Evolutionary conservation across 1,139 yeast genomes (phyloP).

Genomic region (Hyphopichia wangnamkhiaoensis): DNA sequence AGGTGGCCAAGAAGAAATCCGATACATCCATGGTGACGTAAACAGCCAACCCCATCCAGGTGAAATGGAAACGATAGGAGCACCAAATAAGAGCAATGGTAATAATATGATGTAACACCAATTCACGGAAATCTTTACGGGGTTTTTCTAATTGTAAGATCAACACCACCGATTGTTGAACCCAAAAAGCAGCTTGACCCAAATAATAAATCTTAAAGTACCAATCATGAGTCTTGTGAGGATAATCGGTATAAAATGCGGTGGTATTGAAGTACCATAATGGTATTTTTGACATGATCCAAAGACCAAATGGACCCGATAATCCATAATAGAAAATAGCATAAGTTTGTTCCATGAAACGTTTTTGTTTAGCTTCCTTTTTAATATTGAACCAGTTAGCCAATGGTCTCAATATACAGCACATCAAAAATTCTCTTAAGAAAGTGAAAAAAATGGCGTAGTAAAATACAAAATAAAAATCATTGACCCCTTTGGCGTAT

Average conservation of each 20-base stretch:
- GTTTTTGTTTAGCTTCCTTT: slow-evolving; percentile 59
- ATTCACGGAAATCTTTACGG: slow-evolving; percentile 87
- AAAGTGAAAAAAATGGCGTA: slow-evolving; percentile 89
- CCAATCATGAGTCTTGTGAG: slow-evolving; percentile 75
- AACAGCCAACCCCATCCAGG: slow-evolving; percentile 90
- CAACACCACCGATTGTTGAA: slow-evolving; percentile 86
- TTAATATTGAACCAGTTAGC: slow-evolving; percentile 57
- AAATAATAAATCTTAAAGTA: slow-evolving; percentile 80
- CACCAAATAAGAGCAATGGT: slow-evolving; percentile 86
- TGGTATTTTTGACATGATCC: slow-evolving; percentile 81
- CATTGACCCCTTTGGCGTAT: slow-evolving; percentile 88
- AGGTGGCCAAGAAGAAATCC: slow-evolving; percentile 81
- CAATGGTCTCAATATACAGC: slow-evolving; percentile 70
- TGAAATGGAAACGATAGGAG: slow-evolving; percentile 93
- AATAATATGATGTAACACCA: slow-evolving; percentile 89
- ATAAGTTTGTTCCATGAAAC: slow-evolving; percentile 94
- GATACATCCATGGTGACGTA: slow-evolving; percentile 96
- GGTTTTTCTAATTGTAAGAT: slow-evolving; percentile 89
- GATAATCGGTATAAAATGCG: slow-evolving; percentile 76
- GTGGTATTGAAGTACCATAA: slow-evolving; percentile 88
- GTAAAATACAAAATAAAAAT: slow-evolving; percentile 74
- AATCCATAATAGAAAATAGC: slow-evolving; percentile 78
- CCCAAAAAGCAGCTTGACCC: slow-evolving; percentile 96
- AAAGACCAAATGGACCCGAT: slow-evolving; percentile 85
- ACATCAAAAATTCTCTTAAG: slow-evolving; percentile 89